phyloP scores from a whole-genome alignment of 495 filamentous ascomycete species.

The Lepidopterella palustris region DNA sequence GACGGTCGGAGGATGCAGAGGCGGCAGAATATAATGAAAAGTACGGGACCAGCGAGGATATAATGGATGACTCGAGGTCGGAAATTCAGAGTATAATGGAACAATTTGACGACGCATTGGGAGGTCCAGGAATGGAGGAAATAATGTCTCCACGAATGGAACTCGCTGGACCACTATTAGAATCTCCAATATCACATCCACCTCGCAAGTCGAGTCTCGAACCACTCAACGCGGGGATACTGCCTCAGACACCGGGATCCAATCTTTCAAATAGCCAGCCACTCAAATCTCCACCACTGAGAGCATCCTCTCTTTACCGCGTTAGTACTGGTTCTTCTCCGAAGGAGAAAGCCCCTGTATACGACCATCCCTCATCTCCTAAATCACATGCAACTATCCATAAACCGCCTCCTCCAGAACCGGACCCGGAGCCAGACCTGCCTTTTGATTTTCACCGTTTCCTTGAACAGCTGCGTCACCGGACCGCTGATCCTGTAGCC shows the following conservation, averaged over 20 bases:
- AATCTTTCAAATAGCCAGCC: slow-evolving; percentile 8
- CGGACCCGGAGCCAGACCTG: slow-evolving; percentile 81
- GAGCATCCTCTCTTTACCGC: slow-evolving; percentile 29
- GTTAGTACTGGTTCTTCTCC: slow-evolving; percentile 27
- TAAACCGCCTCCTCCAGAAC: slow-evolving; percentile 69
- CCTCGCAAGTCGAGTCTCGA: slow-evolving; percentile 81
- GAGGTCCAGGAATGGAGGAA: slow-evolving; percentile 61
- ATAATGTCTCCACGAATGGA: slow-evolving; percentile 78
- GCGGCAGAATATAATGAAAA: slow-evolving; percentile 42
- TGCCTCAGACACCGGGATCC: slow-evolving; percentile 2
- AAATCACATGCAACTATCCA: slow-evolving; percentile 51
- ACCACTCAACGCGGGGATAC: slow-evolving; percentile 45
- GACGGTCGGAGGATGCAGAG: slow-evolving; percentile 23
- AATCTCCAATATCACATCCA: slow-evolving; percentile 60
- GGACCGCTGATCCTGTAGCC: slow-evolving; percentile 92
- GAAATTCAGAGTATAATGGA: slow-evolving; percentile 98
- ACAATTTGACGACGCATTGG: slow-evolving; percentile 52
- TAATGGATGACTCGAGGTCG: slow-evolving; percentile 60
- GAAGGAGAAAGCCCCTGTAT: slow-evolving; percentile 34
- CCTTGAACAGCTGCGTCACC: slow-evolving; percentile 87
- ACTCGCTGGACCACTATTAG: slow-evolving; percentile 61
- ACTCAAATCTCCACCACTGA: slow-evolving; percentile 24
- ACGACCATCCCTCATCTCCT: slow-evolving; percentile 42
- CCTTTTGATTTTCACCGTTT: slow-evolving; percentile 99
- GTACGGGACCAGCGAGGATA: slow-evolving; percentile 45